A percentile compares a stretch with the other conserved stretches of the same genome.
These are phyloP conservation scores for Starmerella ratchasimensis DNA, from an alignment of 805 yeast genomes.

Conservation along the genomic window DNA sequence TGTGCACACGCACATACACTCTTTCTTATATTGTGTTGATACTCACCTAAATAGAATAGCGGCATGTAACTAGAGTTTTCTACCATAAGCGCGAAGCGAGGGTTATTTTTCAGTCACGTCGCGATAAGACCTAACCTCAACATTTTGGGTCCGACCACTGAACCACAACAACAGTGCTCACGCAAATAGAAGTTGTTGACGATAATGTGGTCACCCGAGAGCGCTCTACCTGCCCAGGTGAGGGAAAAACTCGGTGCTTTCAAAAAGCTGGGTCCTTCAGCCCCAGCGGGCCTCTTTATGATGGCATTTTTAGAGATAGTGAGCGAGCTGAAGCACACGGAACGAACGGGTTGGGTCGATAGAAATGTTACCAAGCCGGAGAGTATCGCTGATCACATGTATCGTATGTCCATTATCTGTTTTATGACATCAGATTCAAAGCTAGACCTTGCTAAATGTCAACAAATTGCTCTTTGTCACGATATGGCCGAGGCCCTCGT, in stretches of 20 bases:
- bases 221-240: constrained; percentile 38
- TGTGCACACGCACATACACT: too few species aligned
- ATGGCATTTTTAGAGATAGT: constrained; percentile 52
- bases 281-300: constrained; percentile 19
- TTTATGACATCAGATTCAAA: constrained; percentile 45
- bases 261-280: constrained; percentile 3
- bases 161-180: background rate
- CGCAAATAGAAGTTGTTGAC: background rate
- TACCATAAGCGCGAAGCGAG: background rate
- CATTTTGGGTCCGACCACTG: background rate
- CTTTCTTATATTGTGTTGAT: too few species aligned
- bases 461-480: constrained; percentile 76
- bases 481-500: constrained; percentile 90
- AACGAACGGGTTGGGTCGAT: constrained; percentile 91
- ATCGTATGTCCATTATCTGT: constrained; percentile 74
- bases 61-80: background rate
- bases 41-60: too few species aligned
- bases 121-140: background rate
- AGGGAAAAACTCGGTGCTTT: constrained; percentile 26
- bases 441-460: constrained; percentile 54
- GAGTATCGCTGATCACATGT: constrained; percentile 89
- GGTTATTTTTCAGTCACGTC: background rate
- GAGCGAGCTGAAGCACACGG: constrained; percentile 58
- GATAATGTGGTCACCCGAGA: constrained; percentile 39
- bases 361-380: constrained; percentile 44